A percentile compares a stretch with the other conserved stretches of the same genome.
These are phyloP conservation scores for Blastobotrys muscicola DNA, from an alignment of 805 yeast genomes.

Conservation along the genomic window DNA sequence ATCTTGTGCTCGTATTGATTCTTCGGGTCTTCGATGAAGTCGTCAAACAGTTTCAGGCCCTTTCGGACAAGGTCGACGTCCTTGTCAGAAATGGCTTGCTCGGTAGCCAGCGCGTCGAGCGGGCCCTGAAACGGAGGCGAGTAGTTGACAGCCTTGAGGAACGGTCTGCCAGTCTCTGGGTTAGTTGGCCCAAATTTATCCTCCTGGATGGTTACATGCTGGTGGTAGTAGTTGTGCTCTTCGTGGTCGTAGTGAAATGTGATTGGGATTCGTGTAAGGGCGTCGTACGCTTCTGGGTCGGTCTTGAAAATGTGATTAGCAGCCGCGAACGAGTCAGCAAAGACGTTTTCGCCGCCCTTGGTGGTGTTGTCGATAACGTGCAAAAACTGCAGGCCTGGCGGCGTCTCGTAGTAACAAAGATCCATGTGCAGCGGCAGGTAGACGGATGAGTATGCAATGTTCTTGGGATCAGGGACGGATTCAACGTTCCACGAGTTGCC, in stretches of 20 bases:
- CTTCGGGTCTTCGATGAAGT: constrained; percentile 39
- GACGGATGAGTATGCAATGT: constrained; percentile 59
- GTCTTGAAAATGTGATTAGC: constrained; percentile 43
- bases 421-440: constrained; percentile 73
- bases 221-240: constrained; percentile 50
- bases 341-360: constrained; percentile 57
- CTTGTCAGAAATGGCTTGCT: constrained; percentile 31
- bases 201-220: constrained; percentile 56
- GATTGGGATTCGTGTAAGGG: constrained; percentile 52
- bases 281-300: constrained; percentile 57
- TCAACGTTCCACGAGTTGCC: constrained; percentile 64
- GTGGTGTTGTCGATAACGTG: constrained; percentile 42
- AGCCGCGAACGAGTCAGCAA: constrained; percentile 62
- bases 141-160: constrained; percentile 53
- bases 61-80: constrained; percentile 46
- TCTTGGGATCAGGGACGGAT: constrained; percentile 43
- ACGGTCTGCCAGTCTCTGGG: constrained; percentile 23
- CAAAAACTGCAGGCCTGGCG: constrained; percentile 68
- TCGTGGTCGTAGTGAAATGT: constrained; percentile 60
- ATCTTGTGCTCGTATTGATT: constrained; percentile 48
- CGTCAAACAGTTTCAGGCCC: constrained; percentile 55
- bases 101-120: constrained; percentile 34
- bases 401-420: constrained; percentile 64
- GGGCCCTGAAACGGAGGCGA: constrained; percentile 84
- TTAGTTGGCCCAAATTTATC: constrained; percentile 21